Evolutionary conservation across 805 yeast species (phyloP).

Genomic region (Tetrapisispora pingtungensis): DNA sequence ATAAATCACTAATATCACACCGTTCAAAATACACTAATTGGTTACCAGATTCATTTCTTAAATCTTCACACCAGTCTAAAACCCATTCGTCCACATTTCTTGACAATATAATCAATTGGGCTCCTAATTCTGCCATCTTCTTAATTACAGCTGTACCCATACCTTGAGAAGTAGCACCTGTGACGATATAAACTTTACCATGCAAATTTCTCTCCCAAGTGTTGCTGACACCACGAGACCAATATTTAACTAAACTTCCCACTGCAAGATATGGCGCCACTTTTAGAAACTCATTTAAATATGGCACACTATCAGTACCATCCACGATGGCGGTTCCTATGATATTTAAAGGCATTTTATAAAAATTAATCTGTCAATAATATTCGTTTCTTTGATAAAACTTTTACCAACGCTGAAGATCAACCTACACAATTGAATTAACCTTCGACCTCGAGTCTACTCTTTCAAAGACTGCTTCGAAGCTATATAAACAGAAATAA

Average conservation of each 20-base stretch:
- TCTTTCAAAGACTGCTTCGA: no score
- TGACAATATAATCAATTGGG: constrained; percentile 70
- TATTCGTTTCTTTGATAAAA: no score
- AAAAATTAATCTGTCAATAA: neutral
- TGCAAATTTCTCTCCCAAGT: constrained; percentile 91
- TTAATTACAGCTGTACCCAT: constrained; percentile 67
- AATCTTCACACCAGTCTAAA: constrained; percentile 66
- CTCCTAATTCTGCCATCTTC: constrained; percentile 73
- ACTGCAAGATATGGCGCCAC: constrained; percentile 47
- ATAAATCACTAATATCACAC: constrained; percentile 66
- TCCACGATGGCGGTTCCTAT: constrained; percentile 57
- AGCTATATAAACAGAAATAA: no score
- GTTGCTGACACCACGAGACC: constrained; percentile 69
- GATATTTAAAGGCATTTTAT: constrained; percentile 74
- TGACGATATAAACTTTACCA: constrained; percentile 72
- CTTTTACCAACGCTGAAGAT: no score
- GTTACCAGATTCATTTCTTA: constrained; percentile 62
- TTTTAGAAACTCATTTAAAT: constrained; percentile 47
- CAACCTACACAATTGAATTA: no score
- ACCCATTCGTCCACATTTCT: constrained; percentile 66
- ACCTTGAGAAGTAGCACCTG: constrained; percentile 89
- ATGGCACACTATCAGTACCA: constrained; percentile 70
- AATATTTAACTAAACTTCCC: constrained; percentile 49
- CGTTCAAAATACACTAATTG: constrained; percentile 80
- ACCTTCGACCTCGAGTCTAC: no score